A percentile compares a stretch with the other conserved stretches of the same genome.
These are phyloP conservation scores for Russula vinacea DNA, from an alignment of 768 basidiomycete genomes.

Conservation along the genomic window DNA sequence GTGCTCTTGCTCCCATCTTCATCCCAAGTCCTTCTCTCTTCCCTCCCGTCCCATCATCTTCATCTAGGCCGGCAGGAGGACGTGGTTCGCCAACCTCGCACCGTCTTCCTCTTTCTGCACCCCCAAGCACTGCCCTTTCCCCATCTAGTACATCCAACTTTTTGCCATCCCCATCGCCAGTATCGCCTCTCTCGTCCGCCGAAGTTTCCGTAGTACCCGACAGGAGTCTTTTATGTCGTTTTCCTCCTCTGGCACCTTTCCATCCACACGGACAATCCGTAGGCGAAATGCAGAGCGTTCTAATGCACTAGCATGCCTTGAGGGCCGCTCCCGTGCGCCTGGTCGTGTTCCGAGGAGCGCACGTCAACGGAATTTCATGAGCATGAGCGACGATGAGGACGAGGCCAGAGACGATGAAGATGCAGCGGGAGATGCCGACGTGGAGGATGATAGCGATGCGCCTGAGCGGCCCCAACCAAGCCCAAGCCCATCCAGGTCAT, in stretches of 20 bases:
- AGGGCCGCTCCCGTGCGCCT: slow-evolving; percentile 45
- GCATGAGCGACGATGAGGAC: slow-evolving; percentile 63
- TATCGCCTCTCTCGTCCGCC: slow-evolving; percentile 22
- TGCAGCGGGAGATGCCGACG: slow-evolving; percentile 28
- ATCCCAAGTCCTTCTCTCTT: slow-evolving; percentile 20
- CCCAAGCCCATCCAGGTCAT: slow-evolving; percentile 19
- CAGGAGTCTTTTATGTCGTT: slow-evolving; percentile 29
- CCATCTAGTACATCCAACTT: slow-evolving; percentile 3
- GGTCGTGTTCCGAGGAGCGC: slow-evolving; percentile 30
- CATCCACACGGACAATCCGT: slow-evolving; percentile 24
- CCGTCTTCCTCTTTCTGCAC: slow-evolving; percentile 16
- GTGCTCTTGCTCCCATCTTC: slow-evolving; percentile 17
- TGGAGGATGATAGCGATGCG: slow-evolving; percentile 36
- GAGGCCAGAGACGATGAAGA: slow-evolving; percentile 31
- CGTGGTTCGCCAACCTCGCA: not conserved
- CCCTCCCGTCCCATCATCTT: slow-evolving; percentile 6
- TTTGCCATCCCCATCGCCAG: not conserved
- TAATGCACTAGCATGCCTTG: slow-evolving; percentile 58
- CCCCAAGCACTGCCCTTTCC: not conserved
- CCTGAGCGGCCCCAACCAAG: slow-evolving; percentile 27
- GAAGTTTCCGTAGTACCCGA: slow-evolving; percentile 32
- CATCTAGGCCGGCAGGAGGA: not conserved
- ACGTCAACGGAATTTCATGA: slow-evolving; percentile 56
- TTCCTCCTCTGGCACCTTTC: slow-evolving; percentile 15
- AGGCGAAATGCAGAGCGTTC: slow-evolving; percentile 26